Base-by-base conservation (phyloP, 345 rosid species). In the Eucalyptus decipiens region DNA sequence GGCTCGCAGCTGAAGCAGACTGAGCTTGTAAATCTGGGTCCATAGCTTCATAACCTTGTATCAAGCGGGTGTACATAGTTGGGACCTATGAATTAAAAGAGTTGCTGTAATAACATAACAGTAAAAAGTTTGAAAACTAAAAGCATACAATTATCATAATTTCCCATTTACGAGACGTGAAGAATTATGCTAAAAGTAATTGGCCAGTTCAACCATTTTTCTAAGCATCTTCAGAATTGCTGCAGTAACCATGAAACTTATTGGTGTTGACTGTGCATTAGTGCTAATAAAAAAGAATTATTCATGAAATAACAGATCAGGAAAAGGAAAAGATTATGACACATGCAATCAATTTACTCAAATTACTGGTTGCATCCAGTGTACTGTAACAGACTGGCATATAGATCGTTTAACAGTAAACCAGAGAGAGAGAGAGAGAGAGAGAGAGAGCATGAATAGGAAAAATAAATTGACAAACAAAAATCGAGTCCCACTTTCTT, bases 41-140 rank as follows among this genome's bases (percentile, higher is more conserved):
- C 99, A 98, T 96, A 91, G 96, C 93, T 92, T 95, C 97, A 91
- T 97, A 97, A 76, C 99, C 99, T 98, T 98, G 99, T 93, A 98
- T 98, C 90, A 98, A 90, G 87, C 99, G 95, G 56, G 96, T 93
- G 89, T 98, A 97, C 96, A 98, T 98, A 67, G 99, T 98, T 69
- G 99, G 99, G 89, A 98, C 99, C 99, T 98, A 12, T 34, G 47
- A 76, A 76, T 76, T 76, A 76, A 76, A 76, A 76, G 85, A 76
- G 45, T 76, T 40, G 47, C 85, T 10, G 30, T 37, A 76, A 23
- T 21, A 76, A 76, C 12, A 76, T 23, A 76, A 21, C 47, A 21
- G 85, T 24, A 72, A 72, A 43, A 76, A 76, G 19, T 11, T 76
- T 76, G 28, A 40, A 76, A 40, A 3, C 1, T 76, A 76, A 76